Evolutionary conservation across 768 basidiomycete species (phyloP), one percentile per base, ranked within the genome.

Genomic region (Fibroporia radiculosa): DNA sequence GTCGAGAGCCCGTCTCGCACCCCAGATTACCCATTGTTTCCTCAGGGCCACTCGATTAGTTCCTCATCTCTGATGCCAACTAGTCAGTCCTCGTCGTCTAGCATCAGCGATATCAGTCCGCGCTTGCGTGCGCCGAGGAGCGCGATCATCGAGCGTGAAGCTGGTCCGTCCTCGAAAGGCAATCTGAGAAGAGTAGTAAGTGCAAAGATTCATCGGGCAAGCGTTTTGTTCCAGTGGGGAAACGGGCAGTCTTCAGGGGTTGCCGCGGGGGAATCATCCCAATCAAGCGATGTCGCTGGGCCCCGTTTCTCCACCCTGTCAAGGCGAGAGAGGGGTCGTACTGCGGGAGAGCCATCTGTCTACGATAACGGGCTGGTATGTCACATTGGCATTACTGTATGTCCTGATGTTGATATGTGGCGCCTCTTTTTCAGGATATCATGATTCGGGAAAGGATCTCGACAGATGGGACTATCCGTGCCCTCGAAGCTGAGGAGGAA

Each of bases 381-480:
- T 58, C 2, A 42, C 22, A 28, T 46, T 14, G n/a, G n/a, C n/a
- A n/a, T n/a, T n/a, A n/a, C n/a, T n/a, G n/a, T n/a, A n/a, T n/a
- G n/a, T n/a, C n/a, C n/a, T n/a, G n/a, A 8, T 31, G n/a, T 8
- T 31, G 29, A 31, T 31, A n/a, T 31, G 8, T 8, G 25, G 23
- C 5, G n/a, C 12, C 5, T 52, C 7, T 10, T 33, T 22, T 28
- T 61, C 39, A 53, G 47, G 74, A 74, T 40, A 67, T 72, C 28
- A 96, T 98, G 82, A 88, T 98, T 44, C 78, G 95, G 27, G 95
- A 98, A 63, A 76, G 96, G 16, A 80, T 98, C 22, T 83, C 85
- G 1, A 86, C 81, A 1, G 74, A 73, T 8, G 96, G 96, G 6
- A 62, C 82, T n/a, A 68, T 91, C n/a, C 78, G 93, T 14, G 72